A percentile compares a stretch with the other conserved stretches of the same genome.
Evolutionary conservation across 305 asterid genomes (phyloP).

Genomic region (Stenogyne calaminthoides): DNA sequence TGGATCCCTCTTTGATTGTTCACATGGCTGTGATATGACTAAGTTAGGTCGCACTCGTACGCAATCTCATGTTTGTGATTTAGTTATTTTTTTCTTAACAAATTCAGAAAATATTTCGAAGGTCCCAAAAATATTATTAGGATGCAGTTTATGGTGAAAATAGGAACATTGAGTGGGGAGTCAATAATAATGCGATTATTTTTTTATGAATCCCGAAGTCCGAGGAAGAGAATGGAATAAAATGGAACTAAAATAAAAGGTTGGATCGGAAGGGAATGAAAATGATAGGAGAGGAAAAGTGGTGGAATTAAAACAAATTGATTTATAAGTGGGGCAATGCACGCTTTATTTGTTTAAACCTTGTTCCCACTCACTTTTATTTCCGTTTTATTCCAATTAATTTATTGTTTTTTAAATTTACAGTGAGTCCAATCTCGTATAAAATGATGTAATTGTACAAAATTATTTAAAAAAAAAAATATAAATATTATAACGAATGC

Average conservation of each 20-base stretch:
- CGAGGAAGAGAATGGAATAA: slow-evolving; percentile 37
- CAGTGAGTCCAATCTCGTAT: no score
- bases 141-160: background rate
- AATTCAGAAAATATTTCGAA: no score
- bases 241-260: slow-evolving; percentile 17
- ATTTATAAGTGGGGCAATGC: slow-evolving; percentile 24
- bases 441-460: no score
- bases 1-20: no score
- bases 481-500: no score
- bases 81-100: no score
- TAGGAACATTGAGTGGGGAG: background rate
- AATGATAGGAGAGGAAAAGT: slow-evolving; percentile 21
- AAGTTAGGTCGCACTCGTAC: no score
- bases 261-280: slow-evolving; percentile 19
- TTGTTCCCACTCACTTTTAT: slow-evolving; percentile 8
- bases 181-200: background rate
- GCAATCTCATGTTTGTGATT: no score
- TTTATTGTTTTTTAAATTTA: no score
- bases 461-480: no score
- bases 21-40: no score
- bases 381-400: background rate
- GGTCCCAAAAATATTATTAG: no score
- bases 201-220: slow-evolving; percentile 27
- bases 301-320: slow-evolving; percentile 29
- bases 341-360: slow-evolving; percentile 38